Base-by-base conservation (phyloP, 345 rosid genomes). In the Citrus medica region DNA sequence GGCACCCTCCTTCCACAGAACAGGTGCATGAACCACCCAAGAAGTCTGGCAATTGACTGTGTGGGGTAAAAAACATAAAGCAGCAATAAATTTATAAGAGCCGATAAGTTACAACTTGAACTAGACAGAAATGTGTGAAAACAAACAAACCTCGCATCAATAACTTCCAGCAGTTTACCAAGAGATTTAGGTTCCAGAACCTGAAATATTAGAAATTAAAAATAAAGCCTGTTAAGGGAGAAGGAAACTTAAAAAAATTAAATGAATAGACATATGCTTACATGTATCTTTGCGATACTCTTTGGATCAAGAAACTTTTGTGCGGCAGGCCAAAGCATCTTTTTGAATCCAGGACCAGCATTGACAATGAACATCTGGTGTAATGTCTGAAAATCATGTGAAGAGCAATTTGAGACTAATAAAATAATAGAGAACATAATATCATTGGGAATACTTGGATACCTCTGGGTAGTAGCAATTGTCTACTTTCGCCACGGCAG, bases 261-360 rank as follows among this genome's bases (percentile, higher is more conserved):
- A 61, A 69, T 7, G 74, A 73, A 66, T 42, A 81, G 59, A 46
- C 13, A 76, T 78, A 71, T 82, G 63, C 65, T 64, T 86, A 91
- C 98, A 81, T 94, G 93, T 85, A 94, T 96, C 89, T 96, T 96
- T 69, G 91, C 79, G 19, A 92, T 85, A 55, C 98, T 96, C 85
- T 89, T 92, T 83, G 88, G 81, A 79, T 96, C 99, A 68, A 96
- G 95, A 87, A 92, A 88, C 73, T 94, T 96, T 83, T 96, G 99
- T 9, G 97, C 99, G 60, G 97, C 94, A 82, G 98, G 99, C 99
- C 97, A 96, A 80, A 96, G 97, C 97, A 94, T 86, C 84, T 87
- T 92, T 82, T 92, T 96, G 88, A 96, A 96, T 69, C 93, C 98
- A 71, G 98, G 86, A 75, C 98, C 98, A 69, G 99, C 98, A 81